Percentiles rank a stretch among this genome's conserved stretches.
These are phyloP conservation scores for Cadophora gregata DNA, from an alignment of 2,329 filamentous ascomycete genomes.

Conservation along the genomic window DNA sequence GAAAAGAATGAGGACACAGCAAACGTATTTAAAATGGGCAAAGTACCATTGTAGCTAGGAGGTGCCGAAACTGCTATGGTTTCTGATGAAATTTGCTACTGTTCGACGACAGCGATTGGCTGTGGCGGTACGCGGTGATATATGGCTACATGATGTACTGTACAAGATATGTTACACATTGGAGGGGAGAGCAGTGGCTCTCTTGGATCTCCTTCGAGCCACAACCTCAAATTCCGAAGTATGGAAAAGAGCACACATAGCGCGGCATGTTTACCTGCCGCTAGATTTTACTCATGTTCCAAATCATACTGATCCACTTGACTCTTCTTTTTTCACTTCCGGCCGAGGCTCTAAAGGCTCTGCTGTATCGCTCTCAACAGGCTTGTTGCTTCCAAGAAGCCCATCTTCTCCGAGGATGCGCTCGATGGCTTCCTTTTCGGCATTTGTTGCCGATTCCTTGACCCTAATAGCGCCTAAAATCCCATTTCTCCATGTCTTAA, in stretches of 20 bases:
- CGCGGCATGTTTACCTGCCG: background rate
- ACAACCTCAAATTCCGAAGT: background rate
- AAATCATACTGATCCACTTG: background rate
- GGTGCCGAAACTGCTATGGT: no score
- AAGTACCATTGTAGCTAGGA: no score
- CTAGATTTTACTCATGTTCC: background rate
- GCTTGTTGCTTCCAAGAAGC: background rate
- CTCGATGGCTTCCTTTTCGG: conserved; percentile 20
- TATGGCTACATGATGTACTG: conserved; percentile 11
- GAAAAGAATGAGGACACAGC: background rate
- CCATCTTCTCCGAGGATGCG: conserved; percentile 12
- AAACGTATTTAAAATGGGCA: no score
- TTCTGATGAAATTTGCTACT: background rate
- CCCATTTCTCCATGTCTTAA: conserved; percentile 15
- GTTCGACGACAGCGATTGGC: background rate
- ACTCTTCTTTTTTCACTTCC: background rate
- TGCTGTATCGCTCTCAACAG: background rate
- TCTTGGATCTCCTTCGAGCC: background rate
- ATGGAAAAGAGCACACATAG: background rate
- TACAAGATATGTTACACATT: conserved; percentile 6
- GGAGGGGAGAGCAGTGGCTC: background rate
- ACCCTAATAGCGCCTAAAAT: conserved; percentile 21
- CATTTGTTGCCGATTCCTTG: conserved; percentile 8
- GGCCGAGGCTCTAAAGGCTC: background rate
- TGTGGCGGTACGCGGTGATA: background rate